phyloP scores from a whole-genome alignment of 2,329 filamentous ascomycete species.

The Arthrocladium fulminans region DNA sequence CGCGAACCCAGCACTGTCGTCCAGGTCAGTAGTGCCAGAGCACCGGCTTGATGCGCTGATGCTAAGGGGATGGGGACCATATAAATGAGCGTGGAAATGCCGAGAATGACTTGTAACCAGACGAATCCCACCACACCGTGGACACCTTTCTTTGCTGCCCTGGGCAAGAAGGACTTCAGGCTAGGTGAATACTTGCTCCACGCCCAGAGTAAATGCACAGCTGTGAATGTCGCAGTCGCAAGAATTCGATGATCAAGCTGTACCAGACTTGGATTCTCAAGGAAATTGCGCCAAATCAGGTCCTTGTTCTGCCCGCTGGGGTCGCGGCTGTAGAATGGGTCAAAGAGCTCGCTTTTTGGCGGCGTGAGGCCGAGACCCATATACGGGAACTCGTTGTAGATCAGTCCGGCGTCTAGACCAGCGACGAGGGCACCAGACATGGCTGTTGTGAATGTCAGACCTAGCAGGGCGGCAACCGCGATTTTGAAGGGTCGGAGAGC shows the following conservation, averaged over 20 bases:
- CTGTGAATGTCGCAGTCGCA: conserved; percentile 77
- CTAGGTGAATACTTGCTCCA: conserved; percentile 62
- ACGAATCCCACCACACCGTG: conserved; percentile 76
- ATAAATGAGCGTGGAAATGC: conserved; percentile 86
- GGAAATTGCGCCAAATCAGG: conserved; percentile 92
- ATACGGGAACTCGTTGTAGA: conserved; percentile 97
- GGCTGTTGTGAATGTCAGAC: conserved; percentile 76
- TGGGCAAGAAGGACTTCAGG: conserved; percentile 51
- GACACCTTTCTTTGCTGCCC: conserved; percentile 57
- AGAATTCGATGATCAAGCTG: conserved; percentile 93
- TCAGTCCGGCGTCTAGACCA: conserved; percentile 87
- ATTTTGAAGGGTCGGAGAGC: conserved; percentile 65
- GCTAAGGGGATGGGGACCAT: conserved; percentile 84
- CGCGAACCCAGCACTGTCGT: conserved; percentile 70
- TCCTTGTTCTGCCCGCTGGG: conserved; percentile 46
- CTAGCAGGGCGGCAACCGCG: conserved; percentile 59
- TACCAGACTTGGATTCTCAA: conserved; percentile 92
- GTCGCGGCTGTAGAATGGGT: conserved; percentile 72
- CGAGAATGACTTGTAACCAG: conserved; percentile 70
- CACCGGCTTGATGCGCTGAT: conserved; percentile 86
- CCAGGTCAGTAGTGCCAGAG: conserved; percentile 73
- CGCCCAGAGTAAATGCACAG: conserved; percentile 69
- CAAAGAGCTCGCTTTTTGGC: conserved; percentile 72
- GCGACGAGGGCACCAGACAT: conserved; percentile 92
- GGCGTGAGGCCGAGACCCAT: conserved; percentile 83